Evolutionary conservation across 306 rosid species (phyloP), one percentile per base, ranked within the genome.

Genomic region (Rosa chinensis): DNA sequence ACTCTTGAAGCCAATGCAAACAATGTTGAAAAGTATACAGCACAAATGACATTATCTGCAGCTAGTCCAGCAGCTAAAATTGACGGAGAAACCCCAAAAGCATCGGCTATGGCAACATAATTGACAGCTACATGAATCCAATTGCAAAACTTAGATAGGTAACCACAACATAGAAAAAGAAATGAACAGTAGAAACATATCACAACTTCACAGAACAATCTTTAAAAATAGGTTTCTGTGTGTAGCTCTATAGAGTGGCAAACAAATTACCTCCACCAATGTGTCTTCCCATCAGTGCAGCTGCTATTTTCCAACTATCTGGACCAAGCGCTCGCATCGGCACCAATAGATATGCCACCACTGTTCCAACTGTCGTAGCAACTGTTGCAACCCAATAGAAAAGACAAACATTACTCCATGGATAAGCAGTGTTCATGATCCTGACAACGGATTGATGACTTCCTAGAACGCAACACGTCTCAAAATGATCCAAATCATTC

Each of bases 281-380:
- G 76, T 92, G 97, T 79, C 95, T 83, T 40, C 97, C 97, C 95
- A 92, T 92, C 52, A 90, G 91, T 21, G 95, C 93, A 47, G 95
- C 92, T 74, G 97, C 95, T 76, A 92, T 89, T 87, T 89, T 89
- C 97, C 97, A 90, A 83, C 97, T 83, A 72, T 92, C 92, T 55
- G 79, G 87, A 82, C 95, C 97, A 72, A 92, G 95, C 17, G 97
- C 87, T 75, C 87, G 84, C 97, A 92, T 89, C 47, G 95, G 95
- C 76, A 89, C 93, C 50, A 92, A 83, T 43, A 83, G 72, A 77
- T 89, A 92, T 35, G 95, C 97, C 40, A 92, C 90, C 32, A 48
- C 86, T 8, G 95, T 92, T 78, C 93, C 97, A 73, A 90, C 16
- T 39, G 93, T 89, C 17, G 95, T 92, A 61, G 91, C 95, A 83